Percentiles rank a stretch among this genome's conserved stretches.
Evolutionary conservation across 2,329 filamentous ascomycete species (phyloP).

Genomic region (Cladophialophora immunda): DNA sequence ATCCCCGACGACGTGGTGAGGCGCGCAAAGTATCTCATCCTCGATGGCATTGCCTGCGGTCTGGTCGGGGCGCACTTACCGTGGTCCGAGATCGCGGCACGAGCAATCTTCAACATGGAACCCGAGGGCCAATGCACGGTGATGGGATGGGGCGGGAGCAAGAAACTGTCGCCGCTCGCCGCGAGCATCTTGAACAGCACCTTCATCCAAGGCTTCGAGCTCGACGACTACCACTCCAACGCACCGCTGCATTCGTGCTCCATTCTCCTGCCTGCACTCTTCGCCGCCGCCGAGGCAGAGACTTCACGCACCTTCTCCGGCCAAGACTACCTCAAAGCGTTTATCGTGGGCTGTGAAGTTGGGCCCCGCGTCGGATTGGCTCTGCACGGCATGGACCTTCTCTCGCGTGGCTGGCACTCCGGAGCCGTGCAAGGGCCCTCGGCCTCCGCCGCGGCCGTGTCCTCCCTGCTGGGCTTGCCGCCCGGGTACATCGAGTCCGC

Average conservation of each 20-base stretch:
- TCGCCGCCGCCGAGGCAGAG: constrained; percentile 46
- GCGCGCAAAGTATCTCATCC: constrained; percentile 54
- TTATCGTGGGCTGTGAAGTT: constrained; percentile 52
- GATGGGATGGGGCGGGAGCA: constrained; percentile 37
- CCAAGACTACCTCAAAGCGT: constrained; percentile 46
- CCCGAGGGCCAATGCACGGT: constrained; percentile 43
- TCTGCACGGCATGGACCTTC: constrained; percentile 50
- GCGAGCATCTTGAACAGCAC: constrained; percentile 55
- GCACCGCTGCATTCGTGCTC: constrained; percentile 53
- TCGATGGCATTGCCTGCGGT: constrained; percentile 55
- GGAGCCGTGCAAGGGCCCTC: constrained; percentile 52
- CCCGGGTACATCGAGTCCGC: constrained; percentile 47
- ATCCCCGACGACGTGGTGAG: constrained; percentile 46
- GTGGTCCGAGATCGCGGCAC: constrained; percentile 51
- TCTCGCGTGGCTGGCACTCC: constrained; percentile 53
- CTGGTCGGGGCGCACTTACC: constrained; percentile 53
- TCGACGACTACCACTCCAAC: constrained; percentile 55
- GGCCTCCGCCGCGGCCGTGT: constrained; percentile 47
- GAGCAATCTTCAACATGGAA: constrained; percentile 46
- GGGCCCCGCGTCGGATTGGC: constrained; percentile 51
- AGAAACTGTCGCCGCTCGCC: constrained; percentile 49
- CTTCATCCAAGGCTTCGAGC: constrained; percentile 56
- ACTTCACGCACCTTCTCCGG: constrained; percentile 37
- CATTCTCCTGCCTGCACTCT: constrained; percentile 51
- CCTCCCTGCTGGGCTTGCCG: constrained; percentile 45